Evolutionary conservation across 768 basidiomycete genomes (phyloP).

Genomic region (Tephrocybe sp.): DNA sequence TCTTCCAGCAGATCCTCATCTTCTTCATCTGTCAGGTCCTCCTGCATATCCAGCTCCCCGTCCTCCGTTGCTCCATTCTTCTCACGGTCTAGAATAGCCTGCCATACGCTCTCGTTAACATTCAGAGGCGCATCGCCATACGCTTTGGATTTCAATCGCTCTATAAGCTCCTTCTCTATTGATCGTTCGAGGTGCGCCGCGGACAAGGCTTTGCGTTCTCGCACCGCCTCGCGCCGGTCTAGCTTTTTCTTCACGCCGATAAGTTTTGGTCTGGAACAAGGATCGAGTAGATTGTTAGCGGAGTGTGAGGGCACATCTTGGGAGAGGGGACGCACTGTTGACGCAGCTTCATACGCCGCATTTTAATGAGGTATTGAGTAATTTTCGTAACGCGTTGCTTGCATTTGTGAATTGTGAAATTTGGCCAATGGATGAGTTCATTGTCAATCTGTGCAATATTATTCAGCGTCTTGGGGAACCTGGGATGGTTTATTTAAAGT

Average conservation of each 20-base stretch:
- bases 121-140: constrained; percentile 98
- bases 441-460: constrained; percentile 73
- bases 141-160: constrained; percentile 92
- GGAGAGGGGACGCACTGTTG: constrained; percentile 61
- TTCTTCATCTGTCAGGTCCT: constrained; percentile 60
- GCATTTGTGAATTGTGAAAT: constrained; percentile 96
- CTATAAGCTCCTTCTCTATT: constrained; percentile 94
- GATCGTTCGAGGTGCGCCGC: constrained; percentile 94
- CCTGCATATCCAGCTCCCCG: constrained; percentile 49
- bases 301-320: neutral
- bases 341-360: constrained; percentile 85
- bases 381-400: constrained; percentile 99
- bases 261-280: constrained; percentile 75
- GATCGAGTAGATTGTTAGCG: neutral
- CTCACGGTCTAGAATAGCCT: constrained; percentile 84
- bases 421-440: constrained; percentile 97
- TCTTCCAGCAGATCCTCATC: constrained; percentile 56
- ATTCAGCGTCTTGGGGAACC: neutral
- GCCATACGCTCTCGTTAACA: constrained; percentile 97
- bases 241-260: constrained; percentile 97
- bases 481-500: neutral
- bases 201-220: constrained; percentile 94
- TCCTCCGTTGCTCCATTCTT: constrained; percentile 49
- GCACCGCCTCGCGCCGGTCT: constrained; percentile 85
- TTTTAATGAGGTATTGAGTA: constrained; percentile 98